A percentile compares a stretch with the other conserved stretches of the same genome.
Evolutionary conservation across 1,139 yeast genomes (phyloP).

Genomic region (Taphrina communis): DNA sequence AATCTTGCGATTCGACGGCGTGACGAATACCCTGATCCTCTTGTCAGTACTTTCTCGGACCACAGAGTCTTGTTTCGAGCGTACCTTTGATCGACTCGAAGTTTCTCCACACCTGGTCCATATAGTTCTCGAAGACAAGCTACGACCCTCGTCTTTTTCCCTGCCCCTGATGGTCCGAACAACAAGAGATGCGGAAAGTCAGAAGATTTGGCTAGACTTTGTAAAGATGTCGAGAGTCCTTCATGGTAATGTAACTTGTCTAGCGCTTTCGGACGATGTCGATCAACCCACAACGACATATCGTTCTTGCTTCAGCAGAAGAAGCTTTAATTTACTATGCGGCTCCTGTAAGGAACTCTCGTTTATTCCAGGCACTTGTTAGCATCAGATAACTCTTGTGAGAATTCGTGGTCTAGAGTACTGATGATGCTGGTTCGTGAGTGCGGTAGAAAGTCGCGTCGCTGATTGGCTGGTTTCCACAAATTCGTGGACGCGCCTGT

Average conservation of each 20-base stretch:
- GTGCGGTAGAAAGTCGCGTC: neutral
- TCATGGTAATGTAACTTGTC: slow-evolving; percentile 70
- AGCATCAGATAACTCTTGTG: too few species aligned
- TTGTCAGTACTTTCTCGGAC: neutral
- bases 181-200: slow-evolving; percentile 92
- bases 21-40: slow-evolving; percentile 64
- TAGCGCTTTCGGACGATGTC: slow-evolving; percentile 78
- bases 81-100: slow-evolving; percentile 41
- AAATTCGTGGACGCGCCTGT: slow-evolving; percentile 13
- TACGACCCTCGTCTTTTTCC: slow-evolving; percentile 91
- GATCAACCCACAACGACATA: slow-evolving; percentile 98
- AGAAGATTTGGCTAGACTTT: slow-evolving; percentile 71
- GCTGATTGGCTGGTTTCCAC: slow-evolving; percentile 4
- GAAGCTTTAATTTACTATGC: neutral
- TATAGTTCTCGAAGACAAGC: slow-evolving; percentile 79
- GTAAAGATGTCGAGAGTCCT: slow-evolving; percentile 66
- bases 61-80: neutral
- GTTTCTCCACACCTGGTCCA: slow-evolving; percentile 78
- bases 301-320: neutral
- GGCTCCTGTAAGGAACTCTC: too few species aligned
- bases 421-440: too few species aligned
- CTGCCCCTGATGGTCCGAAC: slow-evolving; percentile 97
- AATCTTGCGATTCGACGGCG: slow-evolving; percentile 72
- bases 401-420: too few species aligned
- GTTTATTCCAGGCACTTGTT: too few species aligned